These are phyloP conservation scores for Trichomonascaceae sp. DNA, from an alignment of 1,139 yeast species.

Conservation along the genomic window DNA sequence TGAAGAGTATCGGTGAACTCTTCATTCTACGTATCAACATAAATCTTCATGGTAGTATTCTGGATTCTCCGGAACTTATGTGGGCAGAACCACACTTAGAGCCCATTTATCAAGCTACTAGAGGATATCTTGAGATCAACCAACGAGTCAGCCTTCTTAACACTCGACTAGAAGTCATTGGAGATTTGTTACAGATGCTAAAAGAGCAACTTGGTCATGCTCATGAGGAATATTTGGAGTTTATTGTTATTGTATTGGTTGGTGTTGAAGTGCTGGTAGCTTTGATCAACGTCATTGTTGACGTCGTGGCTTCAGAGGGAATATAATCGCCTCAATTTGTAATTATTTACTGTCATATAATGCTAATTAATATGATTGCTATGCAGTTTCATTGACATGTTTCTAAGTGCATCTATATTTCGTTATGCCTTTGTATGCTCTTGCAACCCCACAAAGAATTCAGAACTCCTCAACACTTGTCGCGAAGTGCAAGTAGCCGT, in stretches of 20 bases:
- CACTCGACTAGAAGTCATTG: constrained; percentile 87
- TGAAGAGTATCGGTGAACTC: constrained; percentile 94
- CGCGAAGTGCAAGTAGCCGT: constrained; percentile 26
- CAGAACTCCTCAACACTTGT: constrained; percentile 19
- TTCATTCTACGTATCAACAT: constrained; percentile 78
- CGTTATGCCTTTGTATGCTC: neutral
- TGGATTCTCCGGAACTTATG: constrained; percentile 96
- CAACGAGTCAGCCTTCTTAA: constrained; percentile 85
- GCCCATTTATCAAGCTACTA: constrained; percentile 92
- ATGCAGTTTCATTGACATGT: neutral
- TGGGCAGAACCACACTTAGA: constrained; percentile 98
- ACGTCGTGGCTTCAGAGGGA: constrained; percentile 8
- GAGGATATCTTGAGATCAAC: constrained; percentile 90
- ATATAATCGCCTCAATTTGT: neutral
- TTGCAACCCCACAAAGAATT: constrained; percentile 2
- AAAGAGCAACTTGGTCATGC: constrained; percentile 95
- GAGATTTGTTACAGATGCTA: constrained; percentile 89
- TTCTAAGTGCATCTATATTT: neutral
- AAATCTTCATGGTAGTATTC: constrained; percentile 87
- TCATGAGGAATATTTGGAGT: constrained; percentile 77
- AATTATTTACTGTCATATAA: neutral
- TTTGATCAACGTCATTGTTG: constrained; percentile 50
- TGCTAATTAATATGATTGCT: neutral
- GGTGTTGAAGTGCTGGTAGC: constrained; percentile 91
- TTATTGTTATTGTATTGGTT: constrained; percentile 85